Conservation (phyloP, 495 filamentous ascomycete species). For the Jackrogersella multiformis region DNA sequence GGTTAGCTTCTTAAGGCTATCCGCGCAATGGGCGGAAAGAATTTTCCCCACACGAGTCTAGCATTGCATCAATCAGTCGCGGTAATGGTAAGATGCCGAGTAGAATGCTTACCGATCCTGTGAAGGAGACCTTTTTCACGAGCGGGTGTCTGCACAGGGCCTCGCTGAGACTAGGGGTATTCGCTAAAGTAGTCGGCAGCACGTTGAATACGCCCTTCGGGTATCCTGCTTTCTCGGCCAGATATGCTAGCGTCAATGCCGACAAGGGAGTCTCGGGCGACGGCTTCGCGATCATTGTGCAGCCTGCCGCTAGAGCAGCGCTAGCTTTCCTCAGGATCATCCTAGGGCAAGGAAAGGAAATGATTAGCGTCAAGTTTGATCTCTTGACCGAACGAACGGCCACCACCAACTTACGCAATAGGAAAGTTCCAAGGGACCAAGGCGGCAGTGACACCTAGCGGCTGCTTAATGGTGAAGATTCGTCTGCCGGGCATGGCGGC, state of each 20-base stretch:
- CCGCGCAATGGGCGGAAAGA: constrained; percentile 52
- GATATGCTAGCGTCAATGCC: constrained; percentile 63
- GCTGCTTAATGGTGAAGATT: constrained; percentile 75
- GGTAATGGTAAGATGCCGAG: not conserved
- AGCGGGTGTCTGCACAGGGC: constrained; percentile 70
- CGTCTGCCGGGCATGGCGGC: constrained; percentile 68
- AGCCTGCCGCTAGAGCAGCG: constrained; percentile 76
- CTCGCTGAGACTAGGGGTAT: constrained; percentile 70
- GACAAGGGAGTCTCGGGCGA: constrained; percentile 72
- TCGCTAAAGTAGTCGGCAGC: constrained; percentile 67
- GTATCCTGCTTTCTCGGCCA: constrained; percentile 68
- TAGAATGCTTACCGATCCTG: constrained; percentile 54
- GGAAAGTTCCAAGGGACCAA: constrained; percentile 72
- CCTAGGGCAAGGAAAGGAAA: constrained; percentile 45
- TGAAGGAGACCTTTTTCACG: constrained; percentile 79
- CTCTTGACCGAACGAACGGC: not conserved
- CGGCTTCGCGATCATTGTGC: constrained; percentile 73
- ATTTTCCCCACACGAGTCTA: constrained; percentile 49
- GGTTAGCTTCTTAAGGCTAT: constrained; percentile 74
- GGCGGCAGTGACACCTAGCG: constrained; percentile 61
- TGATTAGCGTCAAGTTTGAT: not conserved
- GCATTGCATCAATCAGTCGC: not conserved
- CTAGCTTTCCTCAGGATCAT: constrained; percentile 76
- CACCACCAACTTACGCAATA: constrained; percentile 43
- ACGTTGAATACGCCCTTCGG: constrained; percentile 69